Evolutionary conservation across 225 moss, liverwort and hornwort genomes (phyloP).

Genomic region (Pleurozium schreberi): DNA sequence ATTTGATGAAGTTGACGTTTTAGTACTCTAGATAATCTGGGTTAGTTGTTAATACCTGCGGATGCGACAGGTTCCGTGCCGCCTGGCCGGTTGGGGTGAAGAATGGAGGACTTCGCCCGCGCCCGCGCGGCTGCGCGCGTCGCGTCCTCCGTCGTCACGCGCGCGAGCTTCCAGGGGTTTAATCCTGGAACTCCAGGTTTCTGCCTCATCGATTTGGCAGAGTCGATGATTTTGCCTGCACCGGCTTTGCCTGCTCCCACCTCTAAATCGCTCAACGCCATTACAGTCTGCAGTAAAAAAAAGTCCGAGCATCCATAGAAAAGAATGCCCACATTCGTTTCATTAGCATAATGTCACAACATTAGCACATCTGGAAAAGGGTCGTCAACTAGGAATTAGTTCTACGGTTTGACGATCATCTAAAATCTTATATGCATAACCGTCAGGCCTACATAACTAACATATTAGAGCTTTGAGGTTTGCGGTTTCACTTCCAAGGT

Average conservation of each 20-base stretch:
- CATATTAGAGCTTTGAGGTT: neutral
- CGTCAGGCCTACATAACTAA: neutral
- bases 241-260: conserved; percentile 42
- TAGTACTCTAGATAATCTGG: too few species aligned
- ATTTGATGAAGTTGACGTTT: neutral
- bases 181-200: conserved; percentile 49
- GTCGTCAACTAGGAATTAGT: too few species aligned
- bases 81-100: conserved; percentile 29
- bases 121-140: conserved; percentile 62
- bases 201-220: conserved; percentile 1
- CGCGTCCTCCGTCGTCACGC: conserved; percentile 51
- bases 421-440: too few species aligned
- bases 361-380: neutral
- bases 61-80: neutral
- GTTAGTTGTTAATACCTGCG: neutral
- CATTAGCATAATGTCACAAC: neutral
- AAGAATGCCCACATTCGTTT: neutral
- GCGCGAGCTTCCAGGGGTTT: conserved; percentile 76
- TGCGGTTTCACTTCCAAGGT: neutral
- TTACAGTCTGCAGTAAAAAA: neutral
- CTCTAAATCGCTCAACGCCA: conserved; percentile 40
- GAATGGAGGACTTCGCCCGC: conserved; percentile 59
- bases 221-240: conserved; percentile 22
- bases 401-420: neutral
- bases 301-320: neutral